Base-by-base conservation (phyloP, 495 filamentous ascomycete species). In the Trichoderma orchidacearum region DNA sequence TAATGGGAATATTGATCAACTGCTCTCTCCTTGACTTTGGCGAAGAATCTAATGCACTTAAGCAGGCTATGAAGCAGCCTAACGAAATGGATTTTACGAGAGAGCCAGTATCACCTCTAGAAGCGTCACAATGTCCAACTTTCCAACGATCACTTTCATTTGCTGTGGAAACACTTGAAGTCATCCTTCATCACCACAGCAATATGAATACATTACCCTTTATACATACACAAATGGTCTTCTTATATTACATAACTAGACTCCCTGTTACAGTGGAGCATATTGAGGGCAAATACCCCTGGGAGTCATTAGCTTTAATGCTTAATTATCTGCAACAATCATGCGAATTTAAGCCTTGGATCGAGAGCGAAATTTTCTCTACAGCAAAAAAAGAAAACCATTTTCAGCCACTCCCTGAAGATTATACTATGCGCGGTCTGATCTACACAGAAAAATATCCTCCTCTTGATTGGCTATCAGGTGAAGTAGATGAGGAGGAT, bases 401-500 rank as follows among this genome's bases (percentile, higher is more conserved):
- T 6, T 71, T 62, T 6, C 72, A 79, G n/a, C 89, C 89, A 4
- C 65, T 96, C 0, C 84, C 89, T 0, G 93, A 96, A 59, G 93
- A 98, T 60, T 96, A 82, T 58, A 72, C 83, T 0, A 81, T 95
- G 55, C 79, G 85, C 5, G 93, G 91, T 0, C 78, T 91, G 18
- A 63, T 84, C 3, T 95, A 85, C 82, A 80, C 78, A 3, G 76
- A 82, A 38, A 63, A 69, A 9, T 87, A 90, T 56, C 92, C 83
- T 55, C 87, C 88, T 0, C 59, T 72, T 0, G 65, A 71, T 1
- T 96, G 85, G 76, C 95, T 95, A 62, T 65, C 75, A 3, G 76
- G 79, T 53, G 78, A 82, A 15, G 78, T 78, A 59, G 77, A 85
- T 6, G 89, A 90, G 54, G 86, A 93, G 32, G 87, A 93, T 21